These are phyloP conservation scores for Allodekkera sacchari DNA, from an alignment of 805 yeast species.

Conservation along the genomic window DNA sequence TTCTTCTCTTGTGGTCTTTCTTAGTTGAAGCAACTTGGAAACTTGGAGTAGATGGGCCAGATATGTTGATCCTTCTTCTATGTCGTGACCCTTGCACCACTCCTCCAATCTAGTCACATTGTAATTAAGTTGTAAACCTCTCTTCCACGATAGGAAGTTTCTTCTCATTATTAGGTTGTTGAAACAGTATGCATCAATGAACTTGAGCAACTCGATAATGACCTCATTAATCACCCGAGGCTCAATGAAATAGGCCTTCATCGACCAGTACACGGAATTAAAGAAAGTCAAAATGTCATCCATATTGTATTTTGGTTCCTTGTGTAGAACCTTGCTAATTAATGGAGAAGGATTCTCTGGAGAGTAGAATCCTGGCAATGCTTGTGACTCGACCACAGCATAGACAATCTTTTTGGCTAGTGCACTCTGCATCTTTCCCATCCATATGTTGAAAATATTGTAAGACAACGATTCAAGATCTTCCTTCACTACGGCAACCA, in stretches of 20 bases:
- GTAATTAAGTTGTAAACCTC: slow-evolving; percentile 93
- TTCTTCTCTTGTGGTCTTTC: slow-evolving; percentile 84
- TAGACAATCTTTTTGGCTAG: slow-evolving; percentile 86
- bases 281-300: slow-evolving; percentile 87
- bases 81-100: slow-evolving; percentile 94
- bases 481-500: slow-evolving; percentile 86
- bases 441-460: slow-evolving; percentile 94
- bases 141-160: slow-evolving; percentile 92
- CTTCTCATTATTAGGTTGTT: slow-evolving; percentile 93
- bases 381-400: slow-evolving; percentile 92
- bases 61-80: slow-evolving; percentile 78
- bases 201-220: slow-evolving; percentile 70
- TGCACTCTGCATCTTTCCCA: slow-evolving; percentile 87
- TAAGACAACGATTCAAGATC: slow-evolving; percentile 90
- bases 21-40: slow-evolving; percentile 83
- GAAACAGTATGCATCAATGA: slow-evolving; percentile 89
- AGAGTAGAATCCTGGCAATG: slow-evolving; percentile 91
- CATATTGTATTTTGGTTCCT: slow-evolving; percentile 74
- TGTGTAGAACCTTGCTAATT: slow-evolving; percentile 72
- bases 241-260: slow-evolving; percentile 86
- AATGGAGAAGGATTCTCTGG: slow-evolving; percentile 68
- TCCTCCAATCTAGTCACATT: slow-evolving; percentile 95
- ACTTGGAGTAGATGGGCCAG: slow-evolving; percentile 86
- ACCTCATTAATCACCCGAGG: slow-evolving; percentile 77
- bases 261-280: slow-evolving; percentile 85